Conservation (phyloP, 352 stramenopile genomes). For the Globisporangium irregulare region DNA sequence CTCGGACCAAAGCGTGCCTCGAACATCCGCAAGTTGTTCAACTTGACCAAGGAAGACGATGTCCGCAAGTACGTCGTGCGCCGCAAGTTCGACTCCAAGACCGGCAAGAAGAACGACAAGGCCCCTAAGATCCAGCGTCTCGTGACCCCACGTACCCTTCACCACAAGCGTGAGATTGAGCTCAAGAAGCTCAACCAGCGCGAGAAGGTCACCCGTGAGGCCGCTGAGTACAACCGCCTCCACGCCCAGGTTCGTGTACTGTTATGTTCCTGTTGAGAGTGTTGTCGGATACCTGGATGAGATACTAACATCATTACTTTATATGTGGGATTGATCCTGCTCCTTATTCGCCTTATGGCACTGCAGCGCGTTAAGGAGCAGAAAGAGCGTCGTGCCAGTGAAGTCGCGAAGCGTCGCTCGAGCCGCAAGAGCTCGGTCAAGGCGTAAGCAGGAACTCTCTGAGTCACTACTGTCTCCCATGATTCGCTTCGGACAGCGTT, state of each 20-base stretch:
- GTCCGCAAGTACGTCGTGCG: constrained; percentile 99
- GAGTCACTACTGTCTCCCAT: constrained; percentile 11
- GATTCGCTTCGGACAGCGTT: constrained; percentile 10
- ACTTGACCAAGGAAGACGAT: constrained; percentile 99
- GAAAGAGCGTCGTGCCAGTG: constrained; percentile 96
- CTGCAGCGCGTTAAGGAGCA: constrained; percentile 98
- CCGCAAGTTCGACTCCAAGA: constrained; percentile 99
- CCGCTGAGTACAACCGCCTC: constrained; percentile 97
- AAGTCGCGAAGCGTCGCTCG: constrained; percentile 98
- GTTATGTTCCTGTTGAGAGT: neutral
- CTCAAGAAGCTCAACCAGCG: constrained; percentile 84
- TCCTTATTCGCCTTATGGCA: constrained; percentile 93
- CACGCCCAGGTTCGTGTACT: constrained; percentile 84
- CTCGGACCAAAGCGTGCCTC: constrained; percentile 99
- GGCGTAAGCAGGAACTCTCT: constrained; percentile 52
- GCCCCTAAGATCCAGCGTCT: constrained; percentile 99
- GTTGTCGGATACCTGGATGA: neutral
- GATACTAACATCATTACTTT: constrained; percentile 42
- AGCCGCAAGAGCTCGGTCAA: constrained; percentile 94
- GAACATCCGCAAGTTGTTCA: constrained; percentile 99
- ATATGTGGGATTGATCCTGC: constrained; percentile 55
- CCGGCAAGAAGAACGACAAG: constrained; percentile 98
- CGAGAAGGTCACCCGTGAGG: constrained; percentile 92
- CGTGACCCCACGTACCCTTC: constrained; percentile 95
- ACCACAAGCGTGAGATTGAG: constrained; percentile 93